Base-by-base conservation (phyloP, 345 rosid species). In the Trapa bicornis region DNA sequence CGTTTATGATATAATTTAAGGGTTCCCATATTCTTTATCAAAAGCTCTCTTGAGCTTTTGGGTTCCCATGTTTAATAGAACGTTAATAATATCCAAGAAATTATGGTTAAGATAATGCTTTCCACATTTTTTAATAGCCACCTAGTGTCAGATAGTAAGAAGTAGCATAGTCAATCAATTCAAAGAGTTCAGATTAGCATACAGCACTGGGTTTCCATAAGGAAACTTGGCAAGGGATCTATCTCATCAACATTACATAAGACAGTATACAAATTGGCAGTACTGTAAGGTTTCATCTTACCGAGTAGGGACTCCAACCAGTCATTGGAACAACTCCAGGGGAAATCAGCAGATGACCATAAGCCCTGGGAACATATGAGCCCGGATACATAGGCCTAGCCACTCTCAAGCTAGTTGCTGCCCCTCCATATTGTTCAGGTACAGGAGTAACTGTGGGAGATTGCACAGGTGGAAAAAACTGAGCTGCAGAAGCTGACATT, bases 251-350 rank as follows among this genome's bases (percentile, higher is more conserved):
- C 38, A 2, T 32, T 58, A 58, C 35, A 12, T 32, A 8, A 5
- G 32, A n/a, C 1, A 33, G 3, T 10, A 58, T 33, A 32, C 35
- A 35, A 5, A 58, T 1, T 37, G 9, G 5, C 38, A 64, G 50
- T 64, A 41, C 7, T 11, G 72, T 53, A 65, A 38, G 67, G 54
- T 16, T n/a, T 54, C 48, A 65, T 64, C 83, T 63, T 82, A 89
- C 98, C 85, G 91, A 85, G 73, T 89, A 92, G 52, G 87, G 91
- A 81, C 71, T 81, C 98, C 96, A 92, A 80, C 86, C 89, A 0
- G 85, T 81, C 75, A 87, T 76, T 56, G 92, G 81, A 80, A 92
- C 82, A 37, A 89, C 81, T 47, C 96, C 86, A 0, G 96, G 91
- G 67, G 98, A 68, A 54, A 89, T 50, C 16, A 92, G 77, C 71